Evolutionary conservation across 306 rosid genomes (phyloP).

Genomic region (Psophocarpus tetragonolobus): DNA sequence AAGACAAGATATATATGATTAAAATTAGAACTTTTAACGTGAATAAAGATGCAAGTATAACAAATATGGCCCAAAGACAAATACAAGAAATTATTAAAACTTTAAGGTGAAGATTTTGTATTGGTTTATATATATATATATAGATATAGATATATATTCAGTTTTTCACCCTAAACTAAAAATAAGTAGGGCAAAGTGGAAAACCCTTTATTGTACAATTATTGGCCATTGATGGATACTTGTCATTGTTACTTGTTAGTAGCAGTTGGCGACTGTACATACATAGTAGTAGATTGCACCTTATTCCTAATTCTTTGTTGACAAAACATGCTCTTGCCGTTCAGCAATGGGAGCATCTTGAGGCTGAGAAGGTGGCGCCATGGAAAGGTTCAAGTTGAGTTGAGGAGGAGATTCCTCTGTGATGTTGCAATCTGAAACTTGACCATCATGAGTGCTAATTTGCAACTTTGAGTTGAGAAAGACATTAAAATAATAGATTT

Average conservation of each 20-base stretch:
- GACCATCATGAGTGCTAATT: background rate
- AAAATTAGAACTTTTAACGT: too few relatives aligned
- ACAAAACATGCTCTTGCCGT: background rate
- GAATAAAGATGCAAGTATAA: too few relatives aligned
- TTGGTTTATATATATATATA: background rate
- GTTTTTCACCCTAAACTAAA: too few relatives aligned
- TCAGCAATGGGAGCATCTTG: background rate
- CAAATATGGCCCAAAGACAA: background rate
- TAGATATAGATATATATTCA: too few relatives aligned
- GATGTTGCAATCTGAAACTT: slow-evolving; percentile 42
- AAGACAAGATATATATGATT: too few relatives aligned
- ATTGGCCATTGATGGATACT: slow-evolving; percentile 34
- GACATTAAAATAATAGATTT: background rate
- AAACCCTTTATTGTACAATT: too few relatives aligned
- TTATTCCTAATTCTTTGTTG: slow-evolving; percentile 15
- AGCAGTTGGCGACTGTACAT: too few relatives aligned
- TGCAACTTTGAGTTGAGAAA: background rate
- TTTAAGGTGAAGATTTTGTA: background rate
- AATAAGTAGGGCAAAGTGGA: background rate
- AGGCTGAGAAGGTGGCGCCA: slow-evolving; percentile 39
- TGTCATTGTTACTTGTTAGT: background rate
- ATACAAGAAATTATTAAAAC: background rate
- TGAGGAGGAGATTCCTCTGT: slow-evolving; percentile 27
- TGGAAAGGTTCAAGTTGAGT: slow-evolving; percentile 57
- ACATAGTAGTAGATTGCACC: too few relatives aligned